A percentile compares a stretch with the other conserved stretches of the same genome.
Evolutionary conservation across 2,329 filamentous ascomycete species (phyloP).

Genomic region (Aspergillus sp.): DNA sequence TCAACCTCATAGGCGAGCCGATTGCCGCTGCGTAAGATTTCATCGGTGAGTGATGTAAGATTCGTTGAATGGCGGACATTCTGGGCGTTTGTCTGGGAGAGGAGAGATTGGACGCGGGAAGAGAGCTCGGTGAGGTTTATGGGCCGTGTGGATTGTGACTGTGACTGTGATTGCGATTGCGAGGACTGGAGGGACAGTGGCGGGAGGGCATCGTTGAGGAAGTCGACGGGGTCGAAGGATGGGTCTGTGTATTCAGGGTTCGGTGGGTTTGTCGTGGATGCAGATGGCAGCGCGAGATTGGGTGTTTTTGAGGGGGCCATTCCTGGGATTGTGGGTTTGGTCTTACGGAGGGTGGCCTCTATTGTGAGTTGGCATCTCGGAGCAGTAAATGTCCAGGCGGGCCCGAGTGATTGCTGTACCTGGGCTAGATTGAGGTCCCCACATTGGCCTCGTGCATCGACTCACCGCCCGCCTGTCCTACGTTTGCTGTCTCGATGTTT

Average conservation of each 20-base stretch:
- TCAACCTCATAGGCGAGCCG: conserved; percentile 93
- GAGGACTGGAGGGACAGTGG: conserved; percentile 57
- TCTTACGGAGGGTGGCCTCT: background rate
- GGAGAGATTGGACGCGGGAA: conserved; percentile 75
- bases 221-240: conserved; percentile 79
- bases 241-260: conserved; percentile 73
- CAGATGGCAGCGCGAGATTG: conserved; percentile 22
- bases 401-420: background rate
- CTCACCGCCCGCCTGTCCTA: background rate
- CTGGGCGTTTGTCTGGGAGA: conserved; percentile 85
- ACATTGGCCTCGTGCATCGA: background rate
- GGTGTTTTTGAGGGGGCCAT: conserved; percentile 23
- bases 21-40: conserved; percentile 86
- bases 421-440: background rate
- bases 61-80: conserved; percentile 78
- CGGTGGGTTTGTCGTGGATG: conserved; percentile 33
- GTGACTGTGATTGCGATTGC: conserved; percentile 26
- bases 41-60: conserved; percentile 87
- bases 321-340: background rate
- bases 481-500: background rate
- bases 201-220: conserved; percentile 78
- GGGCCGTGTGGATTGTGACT: background rate
- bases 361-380: background rate
- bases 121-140: conserved; percentile 75
- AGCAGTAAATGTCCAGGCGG: background rate